Conservation (phyloP, 176 grass and related monocot genomes). For the Lolium perenne region DNA sequence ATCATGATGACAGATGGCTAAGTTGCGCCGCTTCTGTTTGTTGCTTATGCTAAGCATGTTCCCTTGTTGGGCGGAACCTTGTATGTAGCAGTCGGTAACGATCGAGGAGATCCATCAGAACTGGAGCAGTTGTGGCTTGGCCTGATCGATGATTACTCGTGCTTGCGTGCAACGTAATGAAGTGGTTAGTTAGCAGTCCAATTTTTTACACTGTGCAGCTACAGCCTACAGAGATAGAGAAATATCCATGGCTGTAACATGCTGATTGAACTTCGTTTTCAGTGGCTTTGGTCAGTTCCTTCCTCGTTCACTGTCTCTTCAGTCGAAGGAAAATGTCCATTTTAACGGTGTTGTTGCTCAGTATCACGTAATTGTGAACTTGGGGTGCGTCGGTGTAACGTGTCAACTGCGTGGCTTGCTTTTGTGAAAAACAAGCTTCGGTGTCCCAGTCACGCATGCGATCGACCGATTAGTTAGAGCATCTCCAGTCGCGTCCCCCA, state of each 20-base stretch:
- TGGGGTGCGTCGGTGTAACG: background rate
- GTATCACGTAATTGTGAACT: background rate
- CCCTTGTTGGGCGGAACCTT: slow-evolving; percentile 1
- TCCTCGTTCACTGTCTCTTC: background rate
- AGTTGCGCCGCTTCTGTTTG: background rate
- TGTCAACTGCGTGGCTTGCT: slow-evolving; percentile 31
- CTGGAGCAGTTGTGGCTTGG: slow-evolving; percentile 3
- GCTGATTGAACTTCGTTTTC: background rate
- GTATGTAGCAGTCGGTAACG: background rate
- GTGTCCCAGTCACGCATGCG: background rate
- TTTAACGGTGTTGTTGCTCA: background rate
- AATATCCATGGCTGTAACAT: background rate
- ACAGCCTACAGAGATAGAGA: background rate
- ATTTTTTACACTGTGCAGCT: background rate
- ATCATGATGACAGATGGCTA: background rate
- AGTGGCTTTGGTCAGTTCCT: background rate
- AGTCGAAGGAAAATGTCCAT: background rate
- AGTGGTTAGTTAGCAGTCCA: slow-evolving; percentile 18
- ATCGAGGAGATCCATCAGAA: no score
- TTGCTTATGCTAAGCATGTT: slow-evolving; percentile 33
- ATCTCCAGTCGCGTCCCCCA: no score
- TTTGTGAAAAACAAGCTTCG: slow-evolving; percentile 21
- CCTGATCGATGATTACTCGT: background rate
- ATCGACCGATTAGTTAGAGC: background rate
- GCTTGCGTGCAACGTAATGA: background rate